Conservation (phyloP, 768 basidiomycete species). For the Rhodotorula paludigena region DNA sequence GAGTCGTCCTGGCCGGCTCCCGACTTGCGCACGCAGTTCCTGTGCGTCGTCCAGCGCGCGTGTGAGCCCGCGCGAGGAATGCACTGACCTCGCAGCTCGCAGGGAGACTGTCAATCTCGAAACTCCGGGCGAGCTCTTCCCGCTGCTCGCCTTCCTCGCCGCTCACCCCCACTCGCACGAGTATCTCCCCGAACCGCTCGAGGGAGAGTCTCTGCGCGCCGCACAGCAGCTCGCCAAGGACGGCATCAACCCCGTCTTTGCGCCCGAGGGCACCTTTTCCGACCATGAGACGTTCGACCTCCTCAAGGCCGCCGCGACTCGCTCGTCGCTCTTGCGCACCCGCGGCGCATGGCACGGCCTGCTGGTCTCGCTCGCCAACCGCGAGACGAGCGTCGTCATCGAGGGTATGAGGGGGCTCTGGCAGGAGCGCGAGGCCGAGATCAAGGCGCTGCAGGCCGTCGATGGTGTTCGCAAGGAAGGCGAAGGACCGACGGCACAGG, state of each 20-base stretch:
- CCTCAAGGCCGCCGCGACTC: conserved; percentile 46
- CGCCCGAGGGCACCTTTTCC: conserved; percentile 14
- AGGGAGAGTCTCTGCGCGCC: conserved; percentile 8
- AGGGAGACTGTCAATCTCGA: conserved; percentile 80
- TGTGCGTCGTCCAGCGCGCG: conserved; percentile 52
- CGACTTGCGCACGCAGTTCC: conserved; percentile 59
- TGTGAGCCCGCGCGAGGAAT: not conserved
- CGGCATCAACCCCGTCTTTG: conserved; percentile 49
- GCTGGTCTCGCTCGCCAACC: conserved; percentile 56
- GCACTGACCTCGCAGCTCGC: conserved; percentile 6
- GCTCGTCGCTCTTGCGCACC: not conserved
- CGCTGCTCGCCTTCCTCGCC: conserved; percentile 63
- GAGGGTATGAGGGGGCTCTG: conserved; percentile 29
- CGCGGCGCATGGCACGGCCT: conserved; percentile 50
- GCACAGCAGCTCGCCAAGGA: conserved; percentile 14
- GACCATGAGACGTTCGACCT: conserved; percentile 47
- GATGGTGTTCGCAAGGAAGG: not conserved
- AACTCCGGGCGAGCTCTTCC: conserved; percentile 68
- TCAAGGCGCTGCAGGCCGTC: not conserved
- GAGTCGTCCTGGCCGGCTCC: conserved; percentile 63
- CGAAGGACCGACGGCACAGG: not conserved
- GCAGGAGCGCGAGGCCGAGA: conserved; percentile 8
- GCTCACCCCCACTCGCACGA: conserved; percentile 43
- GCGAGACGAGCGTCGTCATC: conserved; percentile 47
- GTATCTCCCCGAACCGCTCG: not conserved